Evolutionary conservation across 495 filamentous ascomycete species (phyloP).

Genomic region (Glonium stellatum): DNA sequence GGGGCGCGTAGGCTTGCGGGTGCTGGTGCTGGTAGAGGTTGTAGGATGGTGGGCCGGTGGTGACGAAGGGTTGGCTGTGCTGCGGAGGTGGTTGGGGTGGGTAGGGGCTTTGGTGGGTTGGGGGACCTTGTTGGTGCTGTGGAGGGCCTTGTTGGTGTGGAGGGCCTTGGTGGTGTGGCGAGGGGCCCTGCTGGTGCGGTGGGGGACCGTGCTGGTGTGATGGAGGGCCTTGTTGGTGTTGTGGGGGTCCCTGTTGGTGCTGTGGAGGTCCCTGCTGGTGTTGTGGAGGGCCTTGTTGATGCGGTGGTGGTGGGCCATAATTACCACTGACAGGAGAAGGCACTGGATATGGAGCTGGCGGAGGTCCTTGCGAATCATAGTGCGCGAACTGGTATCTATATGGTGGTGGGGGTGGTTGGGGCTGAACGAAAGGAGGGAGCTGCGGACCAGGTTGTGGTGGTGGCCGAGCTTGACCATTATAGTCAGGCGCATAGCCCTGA

Average conservation of each 20-base stretch:
- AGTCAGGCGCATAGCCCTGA: conserved; percentile 2
- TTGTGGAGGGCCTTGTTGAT: neutral
- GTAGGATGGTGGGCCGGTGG: conserved; percentile 6
- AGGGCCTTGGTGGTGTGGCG: neutral
- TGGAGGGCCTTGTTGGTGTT: neutral
- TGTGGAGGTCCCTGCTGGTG: neutral
- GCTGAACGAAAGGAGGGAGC: conserved; percentile 1
- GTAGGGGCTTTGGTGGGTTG: conserved; percentile 23
- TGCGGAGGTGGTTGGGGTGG: conserved; percentile 9
- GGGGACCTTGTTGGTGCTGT: conserved; percentile 1
- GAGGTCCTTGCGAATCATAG: conserved; percentile 1
- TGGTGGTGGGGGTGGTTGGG: neutral
- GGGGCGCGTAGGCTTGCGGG: neutral
- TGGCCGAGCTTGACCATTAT: neutral
- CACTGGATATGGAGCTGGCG: neutral
- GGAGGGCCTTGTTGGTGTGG: neutral
- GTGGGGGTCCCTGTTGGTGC: conserved; percentile 1
- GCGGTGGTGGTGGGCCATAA: neutral
- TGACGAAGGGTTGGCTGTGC: neutral
- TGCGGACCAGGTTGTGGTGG: neutral
- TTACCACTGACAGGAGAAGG: neutral
- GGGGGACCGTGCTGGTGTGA: neutral
- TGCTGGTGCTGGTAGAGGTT: conserved; percentile 4
- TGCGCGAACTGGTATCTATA: conserved; percentile 8
- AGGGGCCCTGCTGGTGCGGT: neutral